These are phyloP conservation scores for Chernovozyma sophiae-reginae DNA, from an alignment of 1,139 yeast genomes.

Conservation along the genomic window DNA sequence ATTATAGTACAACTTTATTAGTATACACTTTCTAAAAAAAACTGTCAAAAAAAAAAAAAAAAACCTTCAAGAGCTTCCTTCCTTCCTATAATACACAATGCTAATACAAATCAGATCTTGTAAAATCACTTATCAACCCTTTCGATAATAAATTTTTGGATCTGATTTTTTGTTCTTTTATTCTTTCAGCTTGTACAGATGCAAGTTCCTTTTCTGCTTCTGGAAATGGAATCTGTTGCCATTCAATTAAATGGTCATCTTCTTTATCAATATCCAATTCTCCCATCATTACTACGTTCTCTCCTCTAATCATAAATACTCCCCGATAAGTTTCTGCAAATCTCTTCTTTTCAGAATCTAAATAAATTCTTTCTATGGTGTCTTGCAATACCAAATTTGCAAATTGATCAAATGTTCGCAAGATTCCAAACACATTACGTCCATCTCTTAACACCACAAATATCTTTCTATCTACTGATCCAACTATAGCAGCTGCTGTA, in stretches of 20 bases:
- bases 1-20: too few species aligned
- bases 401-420: conserved; percentile 94
- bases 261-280: conserved; percentile 89
- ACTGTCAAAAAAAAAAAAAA: too few species aligned
- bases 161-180: conserved; percentile 43
- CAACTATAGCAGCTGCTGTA: conserved; percentile 94
- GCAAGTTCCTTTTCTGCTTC: conserved; percentile 52
- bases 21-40: too few species aligned
- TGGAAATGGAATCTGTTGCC: conserved; percentile 57
- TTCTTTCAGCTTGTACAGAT: conserved; percentile 32
- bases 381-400: conserved; percentile 92
- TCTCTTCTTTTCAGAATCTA: conserved; percentile 32
- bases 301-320: conserved; percentile 90
- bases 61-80: too few species aligned
- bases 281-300: conserved; percentile 93
- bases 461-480: conserved; percentile 86
- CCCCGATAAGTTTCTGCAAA: conserved; percentile 79
- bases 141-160: conserved; percentile 45
- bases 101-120: conserved; percentile 50
- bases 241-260: conserved; percentile 59
- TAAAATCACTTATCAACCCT: conserved; percentile 58
- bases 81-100: conserved; percentile 2
- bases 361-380: conserved; percentile 79
- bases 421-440: conserved; percentile 78
- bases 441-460: conserved; percentile 90